Base-by-base conservation (phyloP, 495 filamentous ascomycete species). In the Pyrenula massariospora region DNA sequence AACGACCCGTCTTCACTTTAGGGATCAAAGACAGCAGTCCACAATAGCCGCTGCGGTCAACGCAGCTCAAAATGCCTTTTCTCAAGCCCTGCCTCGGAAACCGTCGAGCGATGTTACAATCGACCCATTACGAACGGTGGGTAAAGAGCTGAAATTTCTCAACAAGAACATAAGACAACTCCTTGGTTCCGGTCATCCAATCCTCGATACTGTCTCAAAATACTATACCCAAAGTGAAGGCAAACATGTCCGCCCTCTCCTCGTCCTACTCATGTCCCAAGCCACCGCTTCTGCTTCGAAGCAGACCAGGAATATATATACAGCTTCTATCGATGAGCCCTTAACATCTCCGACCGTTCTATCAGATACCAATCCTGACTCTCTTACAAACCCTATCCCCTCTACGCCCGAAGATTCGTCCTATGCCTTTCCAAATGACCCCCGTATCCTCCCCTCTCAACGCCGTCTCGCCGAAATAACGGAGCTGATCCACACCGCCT, bases 191-290 rank as follows among this genome's bases (percentile, higher is more conserved):
- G 91, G 91, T 1, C 91, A 96, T 68, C 94, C 92, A 3, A 87
- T 89, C 20, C 77, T 98, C 48, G 94, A 98, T 65, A 92, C 86
- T 53, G 90, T 94, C 15, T 89, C 94, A 24, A 98, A 97, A 68
- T 97, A 98, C 76, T 98, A 98, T 66, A 95, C 93, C n/a, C 84
- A 88, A 62, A 86, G 86, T 54, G 91, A 96, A 70, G 93, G 93
- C 54, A 98, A 98, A 70, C 94, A 96, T 68, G 86, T 97, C 60
- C 87, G 93, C 59, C 93, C 93, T 2, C 79, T 96, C 66, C 83
- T 98, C 53, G 88, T 98, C 24, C 79, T 98, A 52, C 83, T 98
- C 56, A 96, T 98, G 93, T 91, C 91, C 47, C 83, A 89, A 63
- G 93, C 93, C 0, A 96, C 91, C 1, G 83, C 88, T 19, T 71